phyloP scores from a whole-genome alignment of 176 grass and related monocot species.

The Puya raimondii region DNA sequence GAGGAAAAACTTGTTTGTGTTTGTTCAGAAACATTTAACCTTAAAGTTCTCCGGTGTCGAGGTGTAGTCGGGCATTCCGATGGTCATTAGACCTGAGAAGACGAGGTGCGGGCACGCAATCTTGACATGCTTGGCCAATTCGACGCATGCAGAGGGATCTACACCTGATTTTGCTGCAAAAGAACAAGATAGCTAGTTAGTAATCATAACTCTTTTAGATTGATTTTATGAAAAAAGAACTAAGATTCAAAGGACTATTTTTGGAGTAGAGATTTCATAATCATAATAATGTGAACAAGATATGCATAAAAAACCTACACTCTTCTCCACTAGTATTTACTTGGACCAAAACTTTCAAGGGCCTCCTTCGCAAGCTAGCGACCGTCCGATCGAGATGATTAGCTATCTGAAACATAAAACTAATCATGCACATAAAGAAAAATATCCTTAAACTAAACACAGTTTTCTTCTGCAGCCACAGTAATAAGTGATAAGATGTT shows the following conservation, averaged over 20 bases:
- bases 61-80: slow-evolving; percentile 78
- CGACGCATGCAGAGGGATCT: slow-evolving; percentile 49
- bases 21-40: slow-evolving; percentile 17
- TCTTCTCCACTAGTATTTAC: slow-evolving; percentile 99
- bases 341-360: slow-evolving; percentile 85
- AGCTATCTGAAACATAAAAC: slow-evolving; percentile 52
- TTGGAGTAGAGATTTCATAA: background rate
- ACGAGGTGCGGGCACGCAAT: slow-evolving; percentile 53
- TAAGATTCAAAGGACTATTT: background rate
- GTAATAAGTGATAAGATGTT: background rate
- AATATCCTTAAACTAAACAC: background rate
- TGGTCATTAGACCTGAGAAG: slow-evolving; percentile 92
- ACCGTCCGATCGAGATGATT: slow-evolving; percentile 74
- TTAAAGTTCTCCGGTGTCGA: slow-evolving; percentile 84
- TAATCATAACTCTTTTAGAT: background rate
- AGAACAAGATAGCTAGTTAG: background rate
- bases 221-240: background rate
- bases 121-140: slow-evolving; percentile 76
- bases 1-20: background rate
- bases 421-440: background rate
- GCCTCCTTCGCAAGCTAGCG: slow-evolving; percentile 54
- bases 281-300: background rate
- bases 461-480: background rate
- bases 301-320: slow-evolving; percentile 42
- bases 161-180: slow-evolving; percentile 88